Evolutionary conservation across 345 rosid genomes (phyloP), one percentile per base, ranked within the genome.

Genomic region (Brassica rapa): DNA sequence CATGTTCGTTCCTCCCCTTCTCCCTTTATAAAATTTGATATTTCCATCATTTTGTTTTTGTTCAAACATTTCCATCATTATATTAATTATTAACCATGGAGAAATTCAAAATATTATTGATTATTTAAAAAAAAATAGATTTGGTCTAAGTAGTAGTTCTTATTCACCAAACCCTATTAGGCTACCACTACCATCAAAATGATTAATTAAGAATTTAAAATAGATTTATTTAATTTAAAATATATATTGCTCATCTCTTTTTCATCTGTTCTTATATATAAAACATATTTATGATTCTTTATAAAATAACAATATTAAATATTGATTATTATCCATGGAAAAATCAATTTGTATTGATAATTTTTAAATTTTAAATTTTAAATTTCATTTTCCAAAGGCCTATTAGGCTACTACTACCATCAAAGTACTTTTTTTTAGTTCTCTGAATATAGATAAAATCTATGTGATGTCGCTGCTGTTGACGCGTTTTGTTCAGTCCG

Each of bases 1-100:
- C 75, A 74, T 80, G 82, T 80, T 43, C 75, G 79, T 74, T 68
- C 16, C 1, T 59, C 73, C 4, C 8, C 1, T 49, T 14, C 56
- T 35, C 23, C 23, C 37, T 33, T 8, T n/a, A 3, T 39, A 49
- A 4, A 14, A 1, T 37, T 43, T 43, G 6, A 37, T n/a, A 12
- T 43, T 43, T 43, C n/a, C n/a, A 43, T 43, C 51, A 12, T 43
- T 43, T 3, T 3, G 5, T 30, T 33, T 33, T 33, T 25, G 21
- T 19, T 19, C 21, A 19, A 19, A 33, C 46, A 10, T 39, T 39
- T 39, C 12, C 11, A 39, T 39, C 46, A 10, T 39, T 39, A 33
- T 33, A 33, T 33, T 39, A 2, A 19, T 41, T 41, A 41, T 41
- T 41, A 41, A 41, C 49, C 49, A n/a, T 41, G 49, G 49, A 41